phyloP scores from a whole-genome alignment of 352 stramenopile species.

The Phytophthora agathidicida region DNA sequence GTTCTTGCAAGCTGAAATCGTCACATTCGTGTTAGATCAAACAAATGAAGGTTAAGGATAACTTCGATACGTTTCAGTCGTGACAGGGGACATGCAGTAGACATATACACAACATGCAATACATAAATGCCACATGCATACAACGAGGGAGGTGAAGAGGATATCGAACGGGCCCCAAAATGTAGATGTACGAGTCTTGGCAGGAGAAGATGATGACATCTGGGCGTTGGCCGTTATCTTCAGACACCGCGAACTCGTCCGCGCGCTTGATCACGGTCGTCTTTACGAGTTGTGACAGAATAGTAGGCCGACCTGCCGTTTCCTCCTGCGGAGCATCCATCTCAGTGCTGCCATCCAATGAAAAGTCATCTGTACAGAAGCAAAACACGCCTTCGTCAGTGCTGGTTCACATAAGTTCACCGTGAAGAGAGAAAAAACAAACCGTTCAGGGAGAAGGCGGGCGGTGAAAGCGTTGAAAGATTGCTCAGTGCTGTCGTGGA shows the following conservation, averaged over 20 bases:
- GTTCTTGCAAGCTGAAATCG: constrained; percentile 93
- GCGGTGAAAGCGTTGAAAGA: constrained; percentile 24
- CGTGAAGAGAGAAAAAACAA: background rate
- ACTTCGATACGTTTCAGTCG: background rate
- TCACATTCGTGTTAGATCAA: constrained; percentile 81
- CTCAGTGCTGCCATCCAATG: constrained; percentile 36
- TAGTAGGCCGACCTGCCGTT: constrained; percentile 41
- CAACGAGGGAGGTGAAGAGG: constrained; percentile 38
- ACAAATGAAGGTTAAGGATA: constrained; percentile 58
- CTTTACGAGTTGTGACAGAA: constrained; percentile 70
- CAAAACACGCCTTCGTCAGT: constrained; percentile 16
- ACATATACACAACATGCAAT: constrained; percentile 6
- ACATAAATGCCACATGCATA: constrained; percentile 1
- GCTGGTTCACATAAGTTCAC: background rate
- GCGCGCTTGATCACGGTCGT: constrained; percentile 83
- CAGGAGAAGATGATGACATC: constrained; percentile 92
- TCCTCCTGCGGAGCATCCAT: constrained; percentile 18
- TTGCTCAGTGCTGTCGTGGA: constrained; percentile 25
- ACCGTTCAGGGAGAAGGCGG: constrained; percentile 46
- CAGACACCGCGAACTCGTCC: constrained; percentile 55
- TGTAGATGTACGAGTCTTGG: constrained; percentile 94
- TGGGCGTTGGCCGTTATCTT: constrained; percentile 41
- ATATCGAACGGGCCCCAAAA: constrained; percentile 94
- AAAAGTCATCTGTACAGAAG: constrained; percentile 46
- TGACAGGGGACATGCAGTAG: background rate